phyloP scores from a whole-genome alignment of 805 yeast species.

The Yarrowia bubula region DNA sequence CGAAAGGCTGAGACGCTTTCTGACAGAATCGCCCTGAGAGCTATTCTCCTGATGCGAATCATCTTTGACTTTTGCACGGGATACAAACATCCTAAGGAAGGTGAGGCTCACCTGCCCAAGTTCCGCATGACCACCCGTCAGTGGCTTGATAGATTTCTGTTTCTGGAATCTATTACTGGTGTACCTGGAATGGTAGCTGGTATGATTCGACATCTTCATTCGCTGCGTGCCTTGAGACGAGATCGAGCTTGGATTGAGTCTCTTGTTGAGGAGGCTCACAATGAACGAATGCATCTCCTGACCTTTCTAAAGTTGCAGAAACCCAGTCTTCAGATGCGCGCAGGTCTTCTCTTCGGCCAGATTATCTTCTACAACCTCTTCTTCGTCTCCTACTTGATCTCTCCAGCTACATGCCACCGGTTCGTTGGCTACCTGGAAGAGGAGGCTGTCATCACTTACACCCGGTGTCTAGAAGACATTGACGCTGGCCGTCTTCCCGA shows the following conservation, averaged over 20 bases:
- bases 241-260: constrained; percentile 78
- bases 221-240: constrained; percentile 57
- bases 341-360: constrained; percentile 32
- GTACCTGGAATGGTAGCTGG: constrained; percentile 79
- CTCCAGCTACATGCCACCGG: constrained; percentile 67
- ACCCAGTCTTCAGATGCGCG: constrained; percentile 57
- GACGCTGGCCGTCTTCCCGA: constrained; percentile 51
- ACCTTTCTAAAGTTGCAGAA: constrained; percentile 64
- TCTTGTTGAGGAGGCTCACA: constrained; percentile 69
- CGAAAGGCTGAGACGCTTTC: constrained; percentile 44
- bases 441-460: constrained; percentile 69
- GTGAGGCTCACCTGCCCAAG: constrained; percentile 38
- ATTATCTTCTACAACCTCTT: constrained; percentile 44
- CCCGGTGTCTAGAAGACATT: constrained; percentile 56
- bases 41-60: constrained; percentile 47
- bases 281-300: constrained; percentile 72
- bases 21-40: constrained; percentile 46
- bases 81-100: constrained; percentile 55
- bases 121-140: constrained; percentile 58
- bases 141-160: constrained; percentile 60
- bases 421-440: constrained; percentile 78
- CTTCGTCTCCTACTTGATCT: constrained; percentile 56
- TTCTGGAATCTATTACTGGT: constrained; percentile 71
- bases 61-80: constrained; percentile 65
- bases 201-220: constrained; percentile 64